A percentile compares a stretch with the other conserved stretches of the same genome.
Conservation (phyloP, 148 eudicot species). For the Beta vulgaris region DNA sequence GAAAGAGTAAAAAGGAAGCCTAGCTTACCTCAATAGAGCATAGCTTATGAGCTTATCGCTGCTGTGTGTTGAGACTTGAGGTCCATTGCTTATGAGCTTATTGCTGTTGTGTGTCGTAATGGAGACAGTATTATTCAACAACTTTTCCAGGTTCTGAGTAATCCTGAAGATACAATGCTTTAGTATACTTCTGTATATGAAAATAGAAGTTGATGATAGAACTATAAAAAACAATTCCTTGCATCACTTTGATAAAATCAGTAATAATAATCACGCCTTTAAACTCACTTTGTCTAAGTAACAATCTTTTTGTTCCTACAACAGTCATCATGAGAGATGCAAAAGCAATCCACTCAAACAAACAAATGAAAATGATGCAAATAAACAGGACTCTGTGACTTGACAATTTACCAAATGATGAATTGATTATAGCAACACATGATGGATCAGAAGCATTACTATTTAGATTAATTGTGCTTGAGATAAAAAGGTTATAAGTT, state of each 20-base stretch:
- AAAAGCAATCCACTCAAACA: background rate
- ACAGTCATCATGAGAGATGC: background rate
- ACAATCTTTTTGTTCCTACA: background rate
- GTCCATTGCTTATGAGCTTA: slow-evolving; percentile 3
- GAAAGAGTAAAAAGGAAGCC: background rate
- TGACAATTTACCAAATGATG: background rate
- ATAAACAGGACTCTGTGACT: background rate
- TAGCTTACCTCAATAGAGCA: background rate
- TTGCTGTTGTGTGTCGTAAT: background rate
- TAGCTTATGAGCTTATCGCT: background rate
- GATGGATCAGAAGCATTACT: too few relatives aligned
- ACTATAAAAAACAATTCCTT: background rate
- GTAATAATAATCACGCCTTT: background rate
- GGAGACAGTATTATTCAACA: background rate
- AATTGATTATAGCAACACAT: too few relatives aligned
- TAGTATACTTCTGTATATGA: background rate
- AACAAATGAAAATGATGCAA: background rate
- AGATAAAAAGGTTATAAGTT: too few relatives aligned
- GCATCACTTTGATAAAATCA: background rate
- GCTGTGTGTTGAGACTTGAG: background rate
- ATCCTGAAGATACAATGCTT: background rate
- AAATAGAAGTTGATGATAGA: background rate
- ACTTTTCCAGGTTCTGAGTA: background rate
- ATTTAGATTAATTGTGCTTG: too few relatives aligned
- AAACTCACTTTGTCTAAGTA: background rate